Evolutionary conservation across 108 stramenopile species (phyloP).

Genomic region (Fistulifera solaris): DNA sequence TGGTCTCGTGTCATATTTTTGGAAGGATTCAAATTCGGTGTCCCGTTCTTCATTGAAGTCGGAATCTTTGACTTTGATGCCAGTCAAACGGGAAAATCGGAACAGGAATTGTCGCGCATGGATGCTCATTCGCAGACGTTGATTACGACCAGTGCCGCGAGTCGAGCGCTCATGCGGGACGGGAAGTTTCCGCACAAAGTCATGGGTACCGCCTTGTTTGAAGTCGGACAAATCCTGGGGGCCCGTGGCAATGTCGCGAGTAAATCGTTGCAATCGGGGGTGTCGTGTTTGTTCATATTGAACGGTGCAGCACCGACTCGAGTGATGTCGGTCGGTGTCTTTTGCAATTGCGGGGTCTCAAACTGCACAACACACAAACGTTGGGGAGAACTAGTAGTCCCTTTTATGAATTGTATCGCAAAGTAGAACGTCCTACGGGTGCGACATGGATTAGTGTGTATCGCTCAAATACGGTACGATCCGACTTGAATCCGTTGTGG

Average conservation of each 20-base stretch:
- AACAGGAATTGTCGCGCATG: conserved; percentile 27
- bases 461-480: conserved; percentile 48
- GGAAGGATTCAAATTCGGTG: conserved; percentile 51
- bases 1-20: conserved; percentile 39
- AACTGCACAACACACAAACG: conserved; percentile 53
- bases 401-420: conserved; percentile 64
- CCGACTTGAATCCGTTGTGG: conserved; percentile 66
- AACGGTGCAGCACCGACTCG: conserved; percentile 29
- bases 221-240: conserved; percentile 66
- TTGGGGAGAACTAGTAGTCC: conserved; percentile 60
- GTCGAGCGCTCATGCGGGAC: conserved; percentile 16
- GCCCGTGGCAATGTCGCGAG: conserved; percentile 52
- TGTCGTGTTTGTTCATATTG: conserved; percentile 50
- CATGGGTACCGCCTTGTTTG: conserved; percentile 73
- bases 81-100: conserved; percentile 26
- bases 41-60: conserved; percentile 44
- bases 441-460: conserved; percentile 58
- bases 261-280: conserved; percentile 68
- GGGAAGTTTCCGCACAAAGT: conserved; percentile 36
- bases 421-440: conserved; percentile 54
- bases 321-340: conserved; percentile 14
- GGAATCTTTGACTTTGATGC: conserved; percentile 55
- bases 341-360: conserved; percentile 42
- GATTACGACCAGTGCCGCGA: conserved; percentile 24
- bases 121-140: conserved; percentile 23